Percentiles rank a stretch among this genome's conserved stretches.
Evolutionary conservation across 306 rosid genomes (phyloP).

Genomic region (Cyamopsis tetragonoloba): DNA sequence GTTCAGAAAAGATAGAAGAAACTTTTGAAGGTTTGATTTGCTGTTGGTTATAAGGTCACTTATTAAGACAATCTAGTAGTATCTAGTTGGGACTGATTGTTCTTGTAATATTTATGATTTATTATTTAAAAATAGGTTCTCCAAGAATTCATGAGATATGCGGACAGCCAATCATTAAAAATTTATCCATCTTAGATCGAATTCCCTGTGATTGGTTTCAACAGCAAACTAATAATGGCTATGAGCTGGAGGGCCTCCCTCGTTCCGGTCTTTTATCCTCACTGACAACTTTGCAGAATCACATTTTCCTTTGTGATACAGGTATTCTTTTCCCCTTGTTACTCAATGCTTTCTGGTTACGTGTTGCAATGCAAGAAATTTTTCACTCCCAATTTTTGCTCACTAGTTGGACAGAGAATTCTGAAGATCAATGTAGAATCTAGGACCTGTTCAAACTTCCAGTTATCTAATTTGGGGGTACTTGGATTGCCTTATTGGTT

Average conservation of each 20-base stretch:
- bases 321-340: constrained; percentile 41
- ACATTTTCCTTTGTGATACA: constrained; percentile 60
- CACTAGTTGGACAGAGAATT: constrained; percentile 77
- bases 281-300: constrained; percentile 48
- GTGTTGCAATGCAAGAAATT: constrained; percentile 18
- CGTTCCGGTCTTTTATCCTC: constrained; percentile 67
- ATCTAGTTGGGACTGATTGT: constrained; percentile 6
- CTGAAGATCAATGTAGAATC: constrained; percentile 56
- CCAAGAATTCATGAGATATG: constrained; percentile 56
- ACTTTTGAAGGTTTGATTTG: constrained; percentile 54
- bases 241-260: constrained; percentile 42
- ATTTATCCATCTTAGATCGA: constrained; percentile 52
- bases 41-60: constrained; percentile 16
- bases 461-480: constrained; percentile 66
- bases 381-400: constrained; percentile 32
- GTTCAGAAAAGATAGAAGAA: constrained; percentile 49
- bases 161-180: constrained; percentile 47
- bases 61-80: background rate
- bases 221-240: constrained; percentile 36
- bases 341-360: background rate
- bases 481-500: constrained; percentile 94
- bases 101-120: constrained; percentile 23
- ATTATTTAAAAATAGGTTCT: constrained; percentile 41
- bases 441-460: constrained; percentile 45
- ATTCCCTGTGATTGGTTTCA: constrained; percentile 47